These are phyloP conservation scores for Euphrasia arctica DNA, from an alignment of 305 asterid species.

Conservation along the genomic window DNA sequence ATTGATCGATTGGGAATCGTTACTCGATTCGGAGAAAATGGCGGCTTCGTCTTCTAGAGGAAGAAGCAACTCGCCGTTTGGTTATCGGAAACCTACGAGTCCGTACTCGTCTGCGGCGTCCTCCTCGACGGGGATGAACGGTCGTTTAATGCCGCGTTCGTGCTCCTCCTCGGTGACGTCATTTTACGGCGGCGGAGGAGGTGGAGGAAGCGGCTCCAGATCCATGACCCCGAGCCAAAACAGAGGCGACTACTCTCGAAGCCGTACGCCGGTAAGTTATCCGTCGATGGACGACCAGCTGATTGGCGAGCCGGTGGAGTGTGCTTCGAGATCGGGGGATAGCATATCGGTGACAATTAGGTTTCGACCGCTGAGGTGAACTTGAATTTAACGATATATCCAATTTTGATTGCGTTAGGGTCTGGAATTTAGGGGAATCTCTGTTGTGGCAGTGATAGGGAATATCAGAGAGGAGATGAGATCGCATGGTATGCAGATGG, in stretches of 20 bases:
- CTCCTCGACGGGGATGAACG: constrained; percentile 71
- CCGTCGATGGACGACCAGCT: constrained; percentile 70
- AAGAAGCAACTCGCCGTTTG: constrained; percentile 80
- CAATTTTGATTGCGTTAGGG: not conserved
- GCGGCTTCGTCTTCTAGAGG: constrained; percentile 79
- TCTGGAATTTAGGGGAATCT: not conserved
- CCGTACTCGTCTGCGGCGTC: constrained; percentile 85
- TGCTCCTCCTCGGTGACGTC: constrained; percentile 69
- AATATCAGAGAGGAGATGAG: constrained; percentile 79
- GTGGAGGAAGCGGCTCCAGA: constrained; percentile 66
- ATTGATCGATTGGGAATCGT: not conserved
- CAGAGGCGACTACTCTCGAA: constrained; percentile 42
- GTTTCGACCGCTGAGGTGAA: not conserved
- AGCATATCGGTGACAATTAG: not conserved
- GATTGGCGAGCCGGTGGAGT: constrained; percentile 55
- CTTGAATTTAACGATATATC: not conserved
- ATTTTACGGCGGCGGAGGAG: constrained; percentile 57
- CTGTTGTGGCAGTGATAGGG: not conserved
- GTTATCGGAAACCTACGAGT: constrained; percentile 58
- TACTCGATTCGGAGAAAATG: constrained; percentile 30
- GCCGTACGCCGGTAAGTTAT: constrained; percentile 59
- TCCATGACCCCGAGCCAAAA: constrained; percentile 62
- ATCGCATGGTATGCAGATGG: constrained; percentile 87
- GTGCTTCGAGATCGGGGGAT: constrained; percentile 56
- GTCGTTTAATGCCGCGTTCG: constrained; percentile 63